These are phyloP conservation scores for Fraxinus baroniana DNA, from an alignment of 305 asterid species.

Conservation along the genomic window DNA sequence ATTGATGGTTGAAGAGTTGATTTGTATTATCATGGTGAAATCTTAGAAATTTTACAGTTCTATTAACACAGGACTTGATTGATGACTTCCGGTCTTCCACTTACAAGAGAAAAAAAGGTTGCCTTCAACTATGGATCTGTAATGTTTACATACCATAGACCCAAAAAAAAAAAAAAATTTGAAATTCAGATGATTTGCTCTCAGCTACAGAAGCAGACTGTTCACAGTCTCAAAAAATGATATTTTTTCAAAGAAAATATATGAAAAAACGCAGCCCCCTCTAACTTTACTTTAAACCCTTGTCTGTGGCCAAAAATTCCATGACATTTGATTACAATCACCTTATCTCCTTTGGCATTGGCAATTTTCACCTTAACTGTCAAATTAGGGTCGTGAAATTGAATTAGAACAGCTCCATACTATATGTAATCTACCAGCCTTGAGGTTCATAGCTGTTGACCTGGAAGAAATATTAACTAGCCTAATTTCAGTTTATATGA, in stretches of 20 bases:
- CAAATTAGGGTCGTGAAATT: not conserved
- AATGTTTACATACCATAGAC: not conserved
- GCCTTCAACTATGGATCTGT: not conserved
- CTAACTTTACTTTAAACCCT: not conserved
- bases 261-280: not conserved
- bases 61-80: not conserved
- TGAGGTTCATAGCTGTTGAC: not conserved
- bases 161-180: not conserved
- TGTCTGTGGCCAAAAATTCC: not conserved
- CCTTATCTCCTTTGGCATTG: not conserved
- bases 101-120: not conserved
- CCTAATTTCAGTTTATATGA: not conserved
- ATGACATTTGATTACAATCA: not conserved
- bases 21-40: not conserved
- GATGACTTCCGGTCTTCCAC: not conserved
- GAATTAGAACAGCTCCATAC: not conserved
- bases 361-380: not conserved
- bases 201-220: not conserved
- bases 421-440: not conserved
- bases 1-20: not conserved
- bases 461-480: not conserved
- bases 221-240: not conserved
- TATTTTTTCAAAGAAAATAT: not conserved
- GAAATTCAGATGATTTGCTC: not conserved
- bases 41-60: not conserved